phyloP scores from a whole-genome alignment of 495 filamentous ascomycete genomes.

The Lasiosphaeria miniovina region DNA sequence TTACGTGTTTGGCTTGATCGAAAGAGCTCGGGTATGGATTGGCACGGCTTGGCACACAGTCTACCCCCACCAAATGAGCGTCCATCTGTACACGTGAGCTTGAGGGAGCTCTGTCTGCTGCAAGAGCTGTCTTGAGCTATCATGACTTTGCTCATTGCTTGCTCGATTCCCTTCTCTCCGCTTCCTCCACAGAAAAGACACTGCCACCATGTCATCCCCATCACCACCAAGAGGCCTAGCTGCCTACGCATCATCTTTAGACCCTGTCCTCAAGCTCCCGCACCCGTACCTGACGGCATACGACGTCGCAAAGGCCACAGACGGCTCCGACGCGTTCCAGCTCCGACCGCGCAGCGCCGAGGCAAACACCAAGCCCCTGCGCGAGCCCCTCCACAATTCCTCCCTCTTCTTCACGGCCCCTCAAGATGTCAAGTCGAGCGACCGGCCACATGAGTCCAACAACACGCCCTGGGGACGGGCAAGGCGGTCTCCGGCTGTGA shows the following conservation, averaged over 20 bases:
- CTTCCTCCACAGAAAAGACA: constrained; percentile 5
- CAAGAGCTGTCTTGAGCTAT: background rate
- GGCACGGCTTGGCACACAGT: background rate
- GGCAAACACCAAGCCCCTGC: constrained; percentile 14
- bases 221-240: constrained; percentile 24
- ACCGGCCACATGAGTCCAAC: constrained; percentile 43
- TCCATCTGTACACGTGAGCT: background rate
- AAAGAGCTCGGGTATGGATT: background rate
- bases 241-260: constrained; percentile 29
- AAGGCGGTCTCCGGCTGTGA: constrained; percentile 39
- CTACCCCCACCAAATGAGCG: background rate
- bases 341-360: constrained; percentile 21
- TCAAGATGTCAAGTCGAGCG: constrained; percentile 43
- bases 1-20: too few relatives aligned
- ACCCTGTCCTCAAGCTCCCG: constrained; percentile 43
- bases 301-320: constrained; percentile 26
- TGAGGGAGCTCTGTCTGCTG: background rate
- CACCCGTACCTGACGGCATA: constrained; percentile 48
- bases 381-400: constrained; percentile 34
- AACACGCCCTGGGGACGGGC: constrained; percentile 49
- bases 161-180: background rate
- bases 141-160: background rate
- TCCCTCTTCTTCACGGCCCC: constrained; percentile 42
- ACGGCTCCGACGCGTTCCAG: constrained; percentile 16
- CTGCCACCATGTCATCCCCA: constrained; percentile 25